Evolutionary conservation across 140 eudicot species (phyloP).

Genomic region (Senecio squalidus): DNA sequence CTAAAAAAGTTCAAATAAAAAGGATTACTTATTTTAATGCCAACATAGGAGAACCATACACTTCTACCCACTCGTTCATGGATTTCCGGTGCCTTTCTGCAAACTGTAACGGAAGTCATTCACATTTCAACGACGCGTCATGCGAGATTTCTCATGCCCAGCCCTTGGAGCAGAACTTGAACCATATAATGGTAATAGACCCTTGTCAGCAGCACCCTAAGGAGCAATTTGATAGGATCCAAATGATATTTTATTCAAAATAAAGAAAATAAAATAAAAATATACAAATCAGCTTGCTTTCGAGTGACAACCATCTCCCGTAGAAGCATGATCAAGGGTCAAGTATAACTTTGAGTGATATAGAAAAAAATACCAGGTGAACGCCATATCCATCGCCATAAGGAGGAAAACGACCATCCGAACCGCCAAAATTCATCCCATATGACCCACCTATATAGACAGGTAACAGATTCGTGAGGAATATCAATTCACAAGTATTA

Average conservation of each 20-base stretch:
- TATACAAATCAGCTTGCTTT: background rate
- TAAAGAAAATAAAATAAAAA: background rate
- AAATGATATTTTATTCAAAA: background rate
- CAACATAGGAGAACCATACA: slow-evolving; percentile 42
- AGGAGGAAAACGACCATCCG: slow-evolving; percentile 48
- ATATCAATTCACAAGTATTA: background rate
- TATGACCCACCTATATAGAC: slow-evolving; percentile 62
- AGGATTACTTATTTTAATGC: slow-evolving; percentile 34
- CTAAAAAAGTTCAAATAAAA: slow-evolving; percentile 25
- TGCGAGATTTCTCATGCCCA: slow-evolving; percentile 60
- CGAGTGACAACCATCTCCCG: background rate
- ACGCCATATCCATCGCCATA: slow-evolving; percentile 57
- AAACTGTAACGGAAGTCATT: slow-evolving; percentile 13
- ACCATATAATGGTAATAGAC: slow-evolving; percentile 49
- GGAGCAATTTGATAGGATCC: background rate
- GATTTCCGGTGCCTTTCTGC: slow-evolving; percentile 29
- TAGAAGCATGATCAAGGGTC: background rate
- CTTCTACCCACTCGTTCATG: slow-evolving; percentile 33
- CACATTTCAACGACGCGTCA: slow-evolving; percentile 46
- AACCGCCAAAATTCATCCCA: slow-evolving; percentile 44
- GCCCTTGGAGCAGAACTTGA: slow-evolving; percentile 66
- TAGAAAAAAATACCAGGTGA: slow-evolving; percentile 46
- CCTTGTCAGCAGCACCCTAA: slow-evolving; percentile 84
- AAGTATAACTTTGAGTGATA: slow-evolving; percentile 1
- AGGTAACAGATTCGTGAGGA: slow-evolving; percentile 3